Percentiles rank a stretch among this genome's conserved stretches.
These are phyloP conservation scores for Ceratocystis alfenasii DNA, from an alignment of 2,329 filamentous ascomycete genomes.

Conservation along the genomic window DNA sequence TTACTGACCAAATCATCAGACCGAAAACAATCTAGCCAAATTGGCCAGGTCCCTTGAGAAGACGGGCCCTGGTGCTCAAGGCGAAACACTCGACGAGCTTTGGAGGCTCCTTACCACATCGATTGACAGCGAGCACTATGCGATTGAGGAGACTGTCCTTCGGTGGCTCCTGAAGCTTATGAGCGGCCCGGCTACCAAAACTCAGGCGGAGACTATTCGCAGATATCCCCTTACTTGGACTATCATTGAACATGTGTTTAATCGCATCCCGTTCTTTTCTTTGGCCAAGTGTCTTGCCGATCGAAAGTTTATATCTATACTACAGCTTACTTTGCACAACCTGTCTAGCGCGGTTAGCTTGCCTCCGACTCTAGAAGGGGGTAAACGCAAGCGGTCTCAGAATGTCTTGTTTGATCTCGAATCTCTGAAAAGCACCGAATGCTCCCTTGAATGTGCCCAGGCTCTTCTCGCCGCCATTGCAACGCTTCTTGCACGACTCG, in stretches of 20 bases:
- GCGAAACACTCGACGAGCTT: slow-evolving; percentile 38
- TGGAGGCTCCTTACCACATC: slow-evolving; percentile 39
- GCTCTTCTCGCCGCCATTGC: slow-evolving; percentile 38
- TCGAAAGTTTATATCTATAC: slow-evolving; percentile 51
- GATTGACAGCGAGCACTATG: slow-evolving; percentile 36
- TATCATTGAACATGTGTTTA: slow-evolving; percentile 49
- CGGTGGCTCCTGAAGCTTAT: slow-evolving; percentile 53
- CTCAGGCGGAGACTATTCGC: slow-evolving; percentile 40
- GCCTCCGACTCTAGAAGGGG: slow-evolving; percentile 25
- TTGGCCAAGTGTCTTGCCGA: slow-evolving; percentile 61
- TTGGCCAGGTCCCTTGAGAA: slow-evolving; percentile 46
- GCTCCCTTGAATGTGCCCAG: slow-evolving; percentile 38
- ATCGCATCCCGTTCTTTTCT: slow-evolving; percentile 54
- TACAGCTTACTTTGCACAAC: slow-evolving; percentile 56
- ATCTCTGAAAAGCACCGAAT: slow-evolving; percentile 31
- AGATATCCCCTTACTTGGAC: slow-evolving; percentile 48
- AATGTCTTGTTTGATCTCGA: slow-evolving; percentile 31
- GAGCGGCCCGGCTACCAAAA: slow-evolving; percentile 34
- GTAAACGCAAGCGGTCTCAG: slow-evolving; percentile 38
- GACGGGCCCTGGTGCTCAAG: slow-evolving; percentile 33
- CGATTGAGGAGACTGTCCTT: slow-evolving; percentile 46
- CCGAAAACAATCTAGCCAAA: slow-evolving; percentile 36
- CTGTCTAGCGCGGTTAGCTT: slow-evolving; percentile 30
- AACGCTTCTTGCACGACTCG: slow-evolving; percentile 37
- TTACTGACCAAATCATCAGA: slow-evolving; percentile 26